These are phyloP conservation scores for Fusarium sp. DNA, from an alignment of 2,329 filamentous ascomycete genomes.

Conservation along the genomic window DNA sequence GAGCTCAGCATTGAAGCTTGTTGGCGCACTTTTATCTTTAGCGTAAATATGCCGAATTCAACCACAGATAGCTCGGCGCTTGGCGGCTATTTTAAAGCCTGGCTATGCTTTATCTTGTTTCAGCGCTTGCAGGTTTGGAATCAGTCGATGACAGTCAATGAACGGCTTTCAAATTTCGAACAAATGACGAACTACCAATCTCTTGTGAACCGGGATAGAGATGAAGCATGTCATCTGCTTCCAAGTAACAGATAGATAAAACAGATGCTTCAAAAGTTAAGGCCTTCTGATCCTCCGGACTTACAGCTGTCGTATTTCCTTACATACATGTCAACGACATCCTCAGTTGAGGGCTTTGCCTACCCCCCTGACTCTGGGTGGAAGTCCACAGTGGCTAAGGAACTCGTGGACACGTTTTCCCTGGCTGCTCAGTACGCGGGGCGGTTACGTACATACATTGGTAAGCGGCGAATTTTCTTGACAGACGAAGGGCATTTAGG, in stretches of 20 bases:
- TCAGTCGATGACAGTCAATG: background rate
- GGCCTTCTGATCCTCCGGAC: background rate
- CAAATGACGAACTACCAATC: background rate
- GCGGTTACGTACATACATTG: too few species aligned
- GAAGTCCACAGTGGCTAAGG: background rate
- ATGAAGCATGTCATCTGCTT: background rate
- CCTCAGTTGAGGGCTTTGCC: rapidly evolving
- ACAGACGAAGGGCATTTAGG: background rate
- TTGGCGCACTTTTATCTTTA: background rate
- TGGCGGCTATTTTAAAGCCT: background rate
- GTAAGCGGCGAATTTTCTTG: background rate
- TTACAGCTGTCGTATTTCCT: background rate
- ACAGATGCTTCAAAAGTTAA: background rate
- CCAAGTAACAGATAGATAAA: background rate
- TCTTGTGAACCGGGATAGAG: background rate
- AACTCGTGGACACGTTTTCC: background rate
- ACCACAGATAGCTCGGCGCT: background rate
- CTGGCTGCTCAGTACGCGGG: background rate
- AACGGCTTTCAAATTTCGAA: background rate
- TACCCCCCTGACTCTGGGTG: background rate
- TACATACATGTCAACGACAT: background rate
- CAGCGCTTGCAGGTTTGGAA: background rate
- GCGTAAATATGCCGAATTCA: background rate
- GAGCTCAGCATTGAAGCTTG: background rate
- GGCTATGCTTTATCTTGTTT: background rate